Percentiles rank a stretch among this genome's conserved stretches.
Conservation (phyloP, 2,329 filamentous ascomycete species). For the Blastomyces parvus region DNA sequence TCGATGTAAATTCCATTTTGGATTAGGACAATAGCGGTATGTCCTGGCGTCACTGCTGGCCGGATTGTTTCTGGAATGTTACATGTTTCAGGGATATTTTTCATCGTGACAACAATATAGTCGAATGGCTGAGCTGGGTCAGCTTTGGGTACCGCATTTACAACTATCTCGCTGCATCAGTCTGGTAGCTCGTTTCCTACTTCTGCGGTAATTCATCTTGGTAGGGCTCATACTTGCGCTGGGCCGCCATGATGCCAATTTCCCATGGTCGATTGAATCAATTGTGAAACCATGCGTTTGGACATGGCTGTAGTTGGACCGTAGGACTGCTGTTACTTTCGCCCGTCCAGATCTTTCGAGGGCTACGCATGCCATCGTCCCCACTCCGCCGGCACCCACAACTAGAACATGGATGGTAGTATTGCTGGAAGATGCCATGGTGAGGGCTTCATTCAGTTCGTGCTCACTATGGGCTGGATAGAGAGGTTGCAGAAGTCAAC, state of each 20-base stretch:
- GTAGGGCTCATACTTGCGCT: neutral
- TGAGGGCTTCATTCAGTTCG: neutral
- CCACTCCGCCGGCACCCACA: slow-evolving; percentile 1
- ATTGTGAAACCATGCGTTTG: neutral
- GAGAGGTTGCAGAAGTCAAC: neutral
- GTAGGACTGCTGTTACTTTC: neutral
- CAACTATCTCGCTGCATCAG: neutral
- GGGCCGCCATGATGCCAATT: neutral
- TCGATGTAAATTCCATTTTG: slow-evolving; percentile 6
- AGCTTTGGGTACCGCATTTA: neutral
- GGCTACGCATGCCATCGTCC: neutral
- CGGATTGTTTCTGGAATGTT: neutral
- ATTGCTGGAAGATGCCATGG: neutral
- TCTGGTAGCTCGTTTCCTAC: neutral
- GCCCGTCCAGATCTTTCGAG: neutral
- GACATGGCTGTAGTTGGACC: neutral
- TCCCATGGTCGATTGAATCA: slow-evolving; percentile 4
- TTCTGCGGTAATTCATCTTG: too few species aligned
- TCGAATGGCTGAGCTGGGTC: neutral
- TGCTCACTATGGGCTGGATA: neutral
- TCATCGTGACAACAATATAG: slow-evolving; percentile 2
- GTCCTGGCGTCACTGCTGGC: neutral
- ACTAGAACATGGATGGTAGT: neutral
- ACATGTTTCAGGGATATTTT: slow-evolving; percentile 3
- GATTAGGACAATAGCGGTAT: slow-evolving; percentile 4